A percentile compares a stretch with the other conserved stretches of the same genome.
Conservation (phyloP, 108 stramenopile genomes). For the Asterionellopsis glacialis region DNA sequence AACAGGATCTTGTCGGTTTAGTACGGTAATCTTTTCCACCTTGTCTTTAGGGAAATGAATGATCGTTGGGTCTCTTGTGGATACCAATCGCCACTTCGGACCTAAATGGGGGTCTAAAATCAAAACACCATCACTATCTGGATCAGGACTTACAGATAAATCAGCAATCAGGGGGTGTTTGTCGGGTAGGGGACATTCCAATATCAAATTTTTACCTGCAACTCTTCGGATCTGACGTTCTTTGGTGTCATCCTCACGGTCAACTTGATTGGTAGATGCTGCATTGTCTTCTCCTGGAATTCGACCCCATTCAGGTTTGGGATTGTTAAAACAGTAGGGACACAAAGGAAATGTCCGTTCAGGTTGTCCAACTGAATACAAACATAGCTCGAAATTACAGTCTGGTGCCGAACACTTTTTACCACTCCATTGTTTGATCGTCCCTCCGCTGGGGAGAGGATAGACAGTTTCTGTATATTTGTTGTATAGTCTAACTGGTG, state of each 20-base stretch:
- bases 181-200: slow-evolving; percentile 84
- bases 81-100: slow-evolving; percentile 77
- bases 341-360: slow-evolving; percentile 82
- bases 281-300: slow-evolving; percentile 12
- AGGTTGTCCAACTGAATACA: slow-evolving; percentile 77
- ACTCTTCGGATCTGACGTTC: slow-evolving; percentile 53
- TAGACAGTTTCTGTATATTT: slow-evolving; percentile 81
- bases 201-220: slow-evolving; percentile 63
- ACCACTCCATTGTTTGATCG: slow-evolving; percentile 82
- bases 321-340: slow-evolving; percentile 81
- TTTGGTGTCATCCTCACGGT: slow-evolving; percentile 60
- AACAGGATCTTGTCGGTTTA: slow-evolving; percentile 69
- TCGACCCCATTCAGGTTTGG: slow-evolving; percentile 59
- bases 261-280: slow-evolving; percentile 15
- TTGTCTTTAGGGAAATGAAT: slow-evolving; percentile 60
- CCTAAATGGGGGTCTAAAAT: slow-evolving; percentile 80
- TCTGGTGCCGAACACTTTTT: slow-evolving; percentile 57
- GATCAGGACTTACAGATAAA: slow-evolving; percentile 75
- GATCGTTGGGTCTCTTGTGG: slow-evolving; percentile 61
- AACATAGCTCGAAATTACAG: slow-evolving; percentile 83
- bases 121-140: slow-evolving; percentile 81
- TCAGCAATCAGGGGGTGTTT: slow-evolving; percentile 79
- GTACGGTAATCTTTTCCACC: slow-evolving; percentile 72
- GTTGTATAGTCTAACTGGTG: slow-evolving; percentile 71
- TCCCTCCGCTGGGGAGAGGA: slow-evolving; percentile 73